These are phyloP conservation scores for Aspergillus japonicus DNA, from an alignment of 2,329 filamentous ascomycete species.

Conservation along the genomic window DNA sequence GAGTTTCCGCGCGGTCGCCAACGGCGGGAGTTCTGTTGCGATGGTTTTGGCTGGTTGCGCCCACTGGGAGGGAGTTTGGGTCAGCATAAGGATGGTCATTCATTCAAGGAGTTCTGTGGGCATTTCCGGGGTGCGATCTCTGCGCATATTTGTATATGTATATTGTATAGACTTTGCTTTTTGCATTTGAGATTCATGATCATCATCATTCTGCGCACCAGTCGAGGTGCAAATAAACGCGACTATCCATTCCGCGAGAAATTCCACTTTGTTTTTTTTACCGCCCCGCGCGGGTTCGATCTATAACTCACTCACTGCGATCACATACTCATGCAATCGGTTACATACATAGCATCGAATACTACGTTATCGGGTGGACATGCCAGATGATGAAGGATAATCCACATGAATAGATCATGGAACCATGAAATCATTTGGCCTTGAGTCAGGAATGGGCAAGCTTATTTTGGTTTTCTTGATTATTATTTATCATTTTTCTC, in stretches of 20 bases:
- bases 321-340: no score
- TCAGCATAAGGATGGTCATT: background rate
- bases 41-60: background rate
- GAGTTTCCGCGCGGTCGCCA: background rate
- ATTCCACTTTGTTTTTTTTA: background rate
- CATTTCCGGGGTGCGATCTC: background rate
- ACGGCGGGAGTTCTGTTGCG: background rate
- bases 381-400: conserved; percentile 4
- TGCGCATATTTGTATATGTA: background rate
- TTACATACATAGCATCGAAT: no score
- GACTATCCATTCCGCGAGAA: no score
- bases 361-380: conserved; percentile 1
- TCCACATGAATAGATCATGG: conserved; percentile 2
- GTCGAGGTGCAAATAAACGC: no score
- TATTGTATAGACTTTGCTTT: background rate
- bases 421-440: conserved; percentile 6
- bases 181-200: background rate
- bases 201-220: background rate
- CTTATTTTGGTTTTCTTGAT: background rate
- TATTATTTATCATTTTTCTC: no score
- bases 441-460: background rate
- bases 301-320: background rate
- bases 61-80: background rate
- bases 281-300: background rate
- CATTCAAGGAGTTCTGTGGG: background rate